These are phyloP conservation scores for Eimeria maxima DNA, from an alignment of 169 alveolate genomes.

Conservation along the genomic window DNA sequence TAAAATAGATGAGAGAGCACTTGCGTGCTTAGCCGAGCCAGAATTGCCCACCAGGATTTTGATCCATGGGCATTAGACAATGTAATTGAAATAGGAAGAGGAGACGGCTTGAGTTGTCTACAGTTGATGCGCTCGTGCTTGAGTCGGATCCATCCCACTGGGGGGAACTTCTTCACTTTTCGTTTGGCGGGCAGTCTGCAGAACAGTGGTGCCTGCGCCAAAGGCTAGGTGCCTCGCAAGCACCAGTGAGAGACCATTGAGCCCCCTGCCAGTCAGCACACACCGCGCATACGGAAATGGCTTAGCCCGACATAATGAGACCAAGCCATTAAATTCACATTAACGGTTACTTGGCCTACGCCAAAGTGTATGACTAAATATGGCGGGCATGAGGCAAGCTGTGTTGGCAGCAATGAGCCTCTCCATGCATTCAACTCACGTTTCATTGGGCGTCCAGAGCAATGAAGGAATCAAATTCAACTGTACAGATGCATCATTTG, in stretches of 20 bases:
- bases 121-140: neutral
- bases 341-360: neutral
- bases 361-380: neutral
- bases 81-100: neutral
- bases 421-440: neutral
- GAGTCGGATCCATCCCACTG: neutral
- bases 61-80: neutral
- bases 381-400: neutral
- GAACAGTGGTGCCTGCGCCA: neutral
- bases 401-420: neutral
- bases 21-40: neutral
- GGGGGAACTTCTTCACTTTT: neutral
- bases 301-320: neutral
- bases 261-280: slow-evolving; percentile 20
- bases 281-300: neutral
- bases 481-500: neutral
- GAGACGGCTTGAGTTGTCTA: neutral
- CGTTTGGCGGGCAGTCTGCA: neutral
- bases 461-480: neutral
- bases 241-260: neutral
- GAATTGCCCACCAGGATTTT: neutral
- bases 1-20: neutral
- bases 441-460: slow-evolving; percentile 15
- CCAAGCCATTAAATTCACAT: neutral
- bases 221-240: slow-evolving; percentile 2